phyloP scores from a whole-genome alignment of 2,329 filamentous ascomycete genomes.

The Verticillium albo-atrum region DNA sequence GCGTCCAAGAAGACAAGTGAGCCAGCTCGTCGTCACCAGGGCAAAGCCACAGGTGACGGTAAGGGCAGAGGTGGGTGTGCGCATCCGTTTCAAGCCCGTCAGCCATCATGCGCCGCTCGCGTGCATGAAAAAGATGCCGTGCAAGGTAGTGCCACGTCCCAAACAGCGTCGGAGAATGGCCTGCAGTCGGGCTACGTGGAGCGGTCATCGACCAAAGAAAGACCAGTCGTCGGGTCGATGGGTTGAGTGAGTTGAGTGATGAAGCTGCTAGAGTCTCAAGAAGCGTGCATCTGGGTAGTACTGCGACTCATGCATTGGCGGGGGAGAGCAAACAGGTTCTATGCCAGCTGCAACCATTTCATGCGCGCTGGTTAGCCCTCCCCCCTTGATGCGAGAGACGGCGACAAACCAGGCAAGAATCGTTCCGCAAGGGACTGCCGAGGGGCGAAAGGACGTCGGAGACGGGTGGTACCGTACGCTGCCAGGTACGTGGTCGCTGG shows the following conservation, averaged over 20 bases:
- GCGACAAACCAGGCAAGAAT: too few relatives aligned
- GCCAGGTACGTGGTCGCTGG: background rate
- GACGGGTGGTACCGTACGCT: background rate
- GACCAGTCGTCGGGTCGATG: background rate
- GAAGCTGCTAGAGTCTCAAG: background rate
- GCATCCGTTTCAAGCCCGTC: background rate
- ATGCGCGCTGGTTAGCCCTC: background rate
- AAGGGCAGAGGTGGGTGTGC: background rate
- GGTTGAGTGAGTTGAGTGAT: background rate
- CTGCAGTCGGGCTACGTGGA: too few relatives aligned
- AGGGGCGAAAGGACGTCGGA: background rate
- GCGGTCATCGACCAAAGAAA: too few relatives aligned
- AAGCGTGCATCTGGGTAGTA: background rate
- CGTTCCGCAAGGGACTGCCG: too few relatives aligned
- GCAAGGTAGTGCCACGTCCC: background rate
- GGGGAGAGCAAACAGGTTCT: background rate
- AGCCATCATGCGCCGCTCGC: background rate
- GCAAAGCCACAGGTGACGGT: background rate
- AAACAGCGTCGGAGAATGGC: background rate
- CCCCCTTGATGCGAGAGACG: too few relatives aligned
- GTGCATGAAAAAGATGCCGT: background rate
- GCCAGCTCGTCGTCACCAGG: too few relatives aligned
- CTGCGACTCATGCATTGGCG: background rate
- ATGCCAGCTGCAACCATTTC: background rate
- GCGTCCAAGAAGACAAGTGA: too few relatives aligned